Evolutionary conservation across 768 basidiomycete species (phyloP).

Genomic region (Boletales sp.): DNA sequence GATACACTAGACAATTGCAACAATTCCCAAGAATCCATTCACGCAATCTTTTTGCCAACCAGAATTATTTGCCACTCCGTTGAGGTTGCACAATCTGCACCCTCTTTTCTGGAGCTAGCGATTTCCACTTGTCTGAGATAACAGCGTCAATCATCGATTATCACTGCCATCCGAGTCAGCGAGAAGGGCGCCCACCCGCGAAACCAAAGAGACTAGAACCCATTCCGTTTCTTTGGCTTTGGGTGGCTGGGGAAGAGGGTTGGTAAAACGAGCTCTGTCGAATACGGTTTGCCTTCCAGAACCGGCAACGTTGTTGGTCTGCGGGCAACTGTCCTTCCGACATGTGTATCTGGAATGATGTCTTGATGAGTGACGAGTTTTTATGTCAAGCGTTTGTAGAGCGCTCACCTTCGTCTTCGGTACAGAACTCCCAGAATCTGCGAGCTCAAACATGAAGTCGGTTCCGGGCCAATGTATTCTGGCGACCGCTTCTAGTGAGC

Average conservation of each 20-base stretch:
- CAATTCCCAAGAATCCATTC: neutral
- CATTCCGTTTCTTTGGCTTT: slow-evolving; percentile 9
- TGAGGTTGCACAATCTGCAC: slow-evolving; percentile 16
- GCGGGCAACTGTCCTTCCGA: slow-evolving; percentile 21
- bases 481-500: neutral
- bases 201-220: slow-evolving; percentile 19
- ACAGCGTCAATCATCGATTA: neutral
- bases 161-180: neutral
- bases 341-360: slow-evolving; percentile 16
- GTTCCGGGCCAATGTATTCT: slow-evolving; percentile 31
- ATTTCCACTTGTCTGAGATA: slow-evolving; percentile 24
- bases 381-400: neutral
- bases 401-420: slow-evolving; percentile 28
- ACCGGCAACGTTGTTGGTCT: slow-evolving; percentile 26
- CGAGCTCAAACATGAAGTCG: slow-evolving; percentile 25
- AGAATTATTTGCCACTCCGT: slow-evolving; percentile 2
- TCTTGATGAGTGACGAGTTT: neutral
- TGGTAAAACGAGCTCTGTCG: slow-evolving; percentile 29
- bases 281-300: slow-evolving; percentile 29
- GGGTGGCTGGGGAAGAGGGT: slow-evolving; percentile 11
- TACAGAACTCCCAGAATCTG: slow-evolving; percentile 20
- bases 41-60: neutral
- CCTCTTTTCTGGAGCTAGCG: slow-evolving; percentile 14
- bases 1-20: neutral
- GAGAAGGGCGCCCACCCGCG: slow-evolving; percentile 14